Evolutionary conservation across 208 protist species (phyloP).

Genomic region (Acanthamoeba castellanii): DNA sequence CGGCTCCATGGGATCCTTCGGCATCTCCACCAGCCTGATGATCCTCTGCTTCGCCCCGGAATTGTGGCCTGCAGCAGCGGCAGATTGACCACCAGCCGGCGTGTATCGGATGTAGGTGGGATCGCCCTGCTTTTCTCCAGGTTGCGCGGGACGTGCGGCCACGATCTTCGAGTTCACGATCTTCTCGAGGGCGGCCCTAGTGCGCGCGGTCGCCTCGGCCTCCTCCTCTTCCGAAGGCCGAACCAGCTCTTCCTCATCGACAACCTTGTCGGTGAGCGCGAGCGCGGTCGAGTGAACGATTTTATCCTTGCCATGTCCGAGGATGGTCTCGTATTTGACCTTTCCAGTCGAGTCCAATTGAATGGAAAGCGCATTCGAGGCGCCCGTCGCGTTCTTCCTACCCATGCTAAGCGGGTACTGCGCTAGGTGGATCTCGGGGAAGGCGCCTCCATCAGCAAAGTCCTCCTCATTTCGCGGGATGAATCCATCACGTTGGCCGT

Average conservation of each 20-base stretch:
- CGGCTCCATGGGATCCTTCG: slow-evolving; percentile 92
- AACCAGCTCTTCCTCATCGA: slow-evolving; percentile 79
- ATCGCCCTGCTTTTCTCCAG: slow-evolving; percentile 57
- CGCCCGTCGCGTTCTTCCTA: slow-evolving; percentile 70
- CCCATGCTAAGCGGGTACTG: slow-evolving; percentile 93
- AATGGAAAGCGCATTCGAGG: slow-evolving; percentile 58
- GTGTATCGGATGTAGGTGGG: slow-evolving; percentile 89
- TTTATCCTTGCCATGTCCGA: slow-evolving; percentile 74
- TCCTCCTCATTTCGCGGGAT: slow-evolving; percentile 85
- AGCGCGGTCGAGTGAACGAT: slow-evolving; percentile 63
- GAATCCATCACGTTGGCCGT: slow-evolving; percentile 86
- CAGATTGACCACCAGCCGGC: slow-evolving; percentile 76
- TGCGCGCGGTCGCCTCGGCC: slow-evolving; percentile 79
- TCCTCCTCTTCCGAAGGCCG: slow-evolving; percentile 81
- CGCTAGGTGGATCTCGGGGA: slow-evolving; percentile 92
- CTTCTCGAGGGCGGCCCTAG: slow-evolving; percentile 85
- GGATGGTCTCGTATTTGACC: slow-evolving; percentile 81
- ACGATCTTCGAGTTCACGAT: slow-evolving; percentile 80
- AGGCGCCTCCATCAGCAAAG: slow-evolving; percentile 93
- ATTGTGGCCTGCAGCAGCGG: slow-evolving; percentile 39
- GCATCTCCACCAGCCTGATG: slow-evolving; percentile 90
- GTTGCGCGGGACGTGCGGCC: slow-evolving; percentile 72
- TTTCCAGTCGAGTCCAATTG: slow-evolving; percentile 80
- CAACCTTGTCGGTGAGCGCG: slow-evolving; percentile 76
- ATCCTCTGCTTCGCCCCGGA: slow-evolving; percentile 85